phyloP scores from a whole-genome alignment of 73 alveolate species.

The Paraurostyla sp. region DNA sequence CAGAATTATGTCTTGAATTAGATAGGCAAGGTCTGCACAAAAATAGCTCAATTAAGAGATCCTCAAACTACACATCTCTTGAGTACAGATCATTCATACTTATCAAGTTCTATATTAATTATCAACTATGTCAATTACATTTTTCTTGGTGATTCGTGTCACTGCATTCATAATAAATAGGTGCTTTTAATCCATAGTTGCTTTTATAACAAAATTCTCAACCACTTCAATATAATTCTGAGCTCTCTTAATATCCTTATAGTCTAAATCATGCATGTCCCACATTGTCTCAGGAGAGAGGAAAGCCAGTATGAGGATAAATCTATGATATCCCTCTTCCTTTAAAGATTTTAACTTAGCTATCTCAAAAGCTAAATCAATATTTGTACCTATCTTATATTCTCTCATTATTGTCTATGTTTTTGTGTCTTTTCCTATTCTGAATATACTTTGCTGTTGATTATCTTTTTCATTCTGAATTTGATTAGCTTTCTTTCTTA shows the following conservation, averaged over 20 bases:
- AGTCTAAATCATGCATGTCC: slow-evolving; percentile 48
- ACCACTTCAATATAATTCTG: slow-evolving; percentile 15
- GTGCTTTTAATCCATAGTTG: neutral
- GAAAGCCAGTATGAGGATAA: neutral
- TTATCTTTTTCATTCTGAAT: neutral
- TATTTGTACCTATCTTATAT: neutral
- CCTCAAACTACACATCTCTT: neutral
- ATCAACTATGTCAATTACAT: neutral
- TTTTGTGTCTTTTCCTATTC: neutral
- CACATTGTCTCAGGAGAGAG: slow-evolving; percentile 44
- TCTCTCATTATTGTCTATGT: neutral
- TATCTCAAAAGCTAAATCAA: slow-evolving; percentile 33
- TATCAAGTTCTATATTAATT: slow-evolving; percentile 40
- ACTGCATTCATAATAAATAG: slow-evolving; percentile 47
- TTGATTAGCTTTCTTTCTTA: neutral
- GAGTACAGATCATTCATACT: slow-evolving; percentile 23
- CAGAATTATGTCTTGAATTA: slow-evolving; percentile 1
- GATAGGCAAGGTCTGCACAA: slow-evolving; percentile 1
- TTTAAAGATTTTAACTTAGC: neutral
- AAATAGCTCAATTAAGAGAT: slow-evolving; percentile 17
- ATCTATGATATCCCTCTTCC: slow-evolving; percentile 8
- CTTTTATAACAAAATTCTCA: neutral
- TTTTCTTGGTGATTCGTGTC: slow-evolving; percentile 51
- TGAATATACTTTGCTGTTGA: neutral
- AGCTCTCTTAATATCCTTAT: neutral